These are phyloP conservation scores for Tolypocladium cylindrosporum DNA, from an alignment of 2,329 filamentous ascomycete genomes.

Conservation along the genomic window DNA sequence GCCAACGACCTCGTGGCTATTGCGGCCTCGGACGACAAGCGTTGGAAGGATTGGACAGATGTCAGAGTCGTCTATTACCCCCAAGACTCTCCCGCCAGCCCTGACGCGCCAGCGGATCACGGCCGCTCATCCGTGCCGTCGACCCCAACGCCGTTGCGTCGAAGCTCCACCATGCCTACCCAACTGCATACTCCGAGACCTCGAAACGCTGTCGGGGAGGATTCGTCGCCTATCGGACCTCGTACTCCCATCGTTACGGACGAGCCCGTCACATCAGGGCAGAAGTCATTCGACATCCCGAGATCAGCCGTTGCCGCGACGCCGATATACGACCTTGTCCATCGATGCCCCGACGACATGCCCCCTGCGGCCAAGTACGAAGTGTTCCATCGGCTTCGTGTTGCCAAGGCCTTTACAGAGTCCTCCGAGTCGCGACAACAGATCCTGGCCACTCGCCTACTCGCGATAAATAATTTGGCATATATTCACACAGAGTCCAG, in stretches of 20 bases:
- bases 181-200: conserved; percentile 33
- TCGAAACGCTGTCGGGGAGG: conserved; percentile 22
- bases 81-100: conserved; percentile 16
- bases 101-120: conserved; percentile 12
- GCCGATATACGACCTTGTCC: conserved; percentile 47
- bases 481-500: conserved; percentile 76
- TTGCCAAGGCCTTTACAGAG: conserved; percentile 67
- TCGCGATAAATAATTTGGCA: conserved; percentile 83
- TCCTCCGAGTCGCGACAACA: conserved; percentile 60
- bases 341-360: conserved; percentile 50
- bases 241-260: conserved; percentile 29
- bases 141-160: conserved; percentile 67
- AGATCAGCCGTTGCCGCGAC: conserved; percentile 40
- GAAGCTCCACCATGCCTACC: conserved; percentile 47
- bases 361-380: conserved; percentile 72
- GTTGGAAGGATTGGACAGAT: conserved; percentile 72
- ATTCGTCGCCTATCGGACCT: conserved; percentile 39
- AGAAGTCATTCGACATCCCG: conserved; percentile 56
- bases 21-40: conserved; percentile 46
- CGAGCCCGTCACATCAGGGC: conserved; percentile 28
- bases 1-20: conserved; percentile 79
- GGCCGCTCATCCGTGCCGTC: conserved; percentile 41
- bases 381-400: conserved; percentile 70
- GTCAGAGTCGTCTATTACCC: conserved; percentile 75
- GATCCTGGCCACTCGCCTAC: conserved; percentile 68